Evolutionary conservation across 768 basidiomycete genomes (phyloP), one percentile per base, ranked within the genome.

Genomic region (Lactarius vividus): DNA sequence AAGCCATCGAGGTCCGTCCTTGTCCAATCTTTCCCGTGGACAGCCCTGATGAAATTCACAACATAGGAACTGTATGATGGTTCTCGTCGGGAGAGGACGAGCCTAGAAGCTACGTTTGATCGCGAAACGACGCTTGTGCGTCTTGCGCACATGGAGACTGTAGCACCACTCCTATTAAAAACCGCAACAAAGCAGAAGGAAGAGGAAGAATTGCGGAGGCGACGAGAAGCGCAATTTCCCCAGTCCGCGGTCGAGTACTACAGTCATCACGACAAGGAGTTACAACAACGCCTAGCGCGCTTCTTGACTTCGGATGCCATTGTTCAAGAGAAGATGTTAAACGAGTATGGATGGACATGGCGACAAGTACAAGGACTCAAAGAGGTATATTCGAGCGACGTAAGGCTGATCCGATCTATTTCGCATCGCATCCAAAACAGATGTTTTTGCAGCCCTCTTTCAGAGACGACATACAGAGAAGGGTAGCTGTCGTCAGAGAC

Each of bases 321-420:
- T 26, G 33, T 59, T n/a, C 69, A 70, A 63, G 67, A 65, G 23
- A 65, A 62, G 61, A 70, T 70, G 60, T 26, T 69, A 8, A 26
- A 4, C 7, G 63, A 69, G 10, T 54, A 65, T 28, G 64, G 52
- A 29, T 70, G 67, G 67, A 61, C 20, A 18, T 69, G 55, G 61
- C 59, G 67, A 39, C 57, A 69, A 33, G 58, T 63, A 20, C 57
- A 54, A 29, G 57, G 46, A 3, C 64, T 70, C 42, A 70, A 57
- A 37, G 69, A 70, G 49, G 56, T 39, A 9, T 62, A 57, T 65
- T 11, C 28, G 39, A 65, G 11, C 39, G 64, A 65, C 39, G 69
- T 69, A 65, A 56, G 67, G 59, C 46, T 40, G 44, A 66, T 68
- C 54, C 55, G 59, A 65, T 60, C 35, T 15, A 49, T 57, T 56